Evolutionary conservation across 805 yeast species (phyloP).

Genomic region (Metschnikowia kofuensis): DNA sequence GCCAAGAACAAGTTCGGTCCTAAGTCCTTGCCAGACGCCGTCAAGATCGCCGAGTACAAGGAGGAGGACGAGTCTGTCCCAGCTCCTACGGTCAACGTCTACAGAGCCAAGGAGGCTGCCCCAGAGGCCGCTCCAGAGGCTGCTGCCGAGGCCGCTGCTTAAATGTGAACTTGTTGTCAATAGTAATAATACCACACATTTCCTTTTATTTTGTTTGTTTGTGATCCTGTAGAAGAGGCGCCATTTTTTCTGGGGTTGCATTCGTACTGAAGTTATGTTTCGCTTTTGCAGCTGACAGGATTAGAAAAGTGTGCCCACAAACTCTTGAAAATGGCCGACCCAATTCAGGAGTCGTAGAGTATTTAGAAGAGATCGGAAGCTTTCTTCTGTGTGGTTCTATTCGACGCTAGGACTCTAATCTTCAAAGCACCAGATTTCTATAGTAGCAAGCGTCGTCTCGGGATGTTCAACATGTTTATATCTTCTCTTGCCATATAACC

Average conservation of each 20-base stretch:
- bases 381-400: too few relatives aligned
- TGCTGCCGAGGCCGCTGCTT: conserved; percentile 16
- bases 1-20: conserved; percentile 77
- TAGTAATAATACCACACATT: not conserved
- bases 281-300: too few relatives aligned
- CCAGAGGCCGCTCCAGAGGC: conserved; percentile 30
- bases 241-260: not conserved
- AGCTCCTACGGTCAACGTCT: conserved; percentile 80
- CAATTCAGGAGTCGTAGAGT: too few relatives aligned
- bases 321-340: too few relatives aligned
- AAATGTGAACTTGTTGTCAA: conserved; percentile 5
- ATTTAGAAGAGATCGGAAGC: too few relatives aligned
- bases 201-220: not conserved
- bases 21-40: conserved; percentile 92
- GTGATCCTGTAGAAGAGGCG: not conserved
- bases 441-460: too few relatives aligned
- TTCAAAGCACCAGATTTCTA: too few relatives aligned
- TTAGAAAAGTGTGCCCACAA: too few relatives aligned
- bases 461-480: too few relatives aligned
- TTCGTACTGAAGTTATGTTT: too few relatives aligned
- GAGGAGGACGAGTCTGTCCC: conserved; percentile 76
- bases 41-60: conserved; percentile 89
- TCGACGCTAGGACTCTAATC: too few relatives aligned
- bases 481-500: too few relatives aligned
- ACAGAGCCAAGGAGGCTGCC: conserved; percentile 42